phyloP scores from a whole-genome alignment of 768 basidiomycete species.

The Podaxis mareebaensis region DNA sequence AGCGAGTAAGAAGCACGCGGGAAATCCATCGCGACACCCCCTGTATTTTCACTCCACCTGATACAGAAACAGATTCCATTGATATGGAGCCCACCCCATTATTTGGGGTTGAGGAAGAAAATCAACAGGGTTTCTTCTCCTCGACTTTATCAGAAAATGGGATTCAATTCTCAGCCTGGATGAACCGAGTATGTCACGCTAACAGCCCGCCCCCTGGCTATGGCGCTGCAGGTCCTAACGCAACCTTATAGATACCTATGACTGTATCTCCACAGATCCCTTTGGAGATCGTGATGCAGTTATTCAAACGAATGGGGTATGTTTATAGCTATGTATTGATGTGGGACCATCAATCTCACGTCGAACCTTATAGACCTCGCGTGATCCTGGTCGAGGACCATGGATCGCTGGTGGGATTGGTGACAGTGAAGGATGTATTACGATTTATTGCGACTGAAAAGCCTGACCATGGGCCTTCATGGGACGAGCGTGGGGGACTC shows the following conservation, averaged over 20 bases:
- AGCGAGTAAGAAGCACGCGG: slow-evolving; percentile 67
- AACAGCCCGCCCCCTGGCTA: not conserved
- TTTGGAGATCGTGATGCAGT: slow-evolving; percentile 94
- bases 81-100: slow-evolving; percentile 51
- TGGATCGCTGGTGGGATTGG: slow-evolving; percentile 78
- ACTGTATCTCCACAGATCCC: slow-evolving; percentile 91
- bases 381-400: slow-evolving; percentile 94
- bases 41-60: slow-evolving; percentile 67
- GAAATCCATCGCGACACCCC: slow-evolving; percentile 62
- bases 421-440: slow-evolving; percentile 96
- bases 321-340: slow-evolving; percentile 29
- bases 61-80: slow-evolving; percentile 35
- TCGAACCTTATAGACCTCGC: slow-evolving; percentile 64
- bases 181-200: slow-evolving; percentile 72
- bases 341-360: slow-evolving; percentile 7
- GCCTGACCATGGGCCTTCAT: slow-evolving; percentile 51
- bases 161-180: slow-evolving; percentile 84
- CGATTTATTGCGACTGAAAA: slow-evolving; percentile 74
- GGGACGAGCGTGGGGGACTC: slow-evolving; percentile 65
- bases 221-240: slow-evolving; percentile 2
- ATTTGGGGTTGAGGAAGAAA: slow-evolving; percentile 64
- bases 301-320: slow-evolving; percentile 98
- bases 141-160: slow-evolving; percentile 55
- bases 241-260: slow-evolving; percentile 74
- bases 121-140: slow-evolving; percentile 60